Evolutionary conservation across 345 rosid species (phyloP).

Genomic region (Corymbia maculata): DNA sequence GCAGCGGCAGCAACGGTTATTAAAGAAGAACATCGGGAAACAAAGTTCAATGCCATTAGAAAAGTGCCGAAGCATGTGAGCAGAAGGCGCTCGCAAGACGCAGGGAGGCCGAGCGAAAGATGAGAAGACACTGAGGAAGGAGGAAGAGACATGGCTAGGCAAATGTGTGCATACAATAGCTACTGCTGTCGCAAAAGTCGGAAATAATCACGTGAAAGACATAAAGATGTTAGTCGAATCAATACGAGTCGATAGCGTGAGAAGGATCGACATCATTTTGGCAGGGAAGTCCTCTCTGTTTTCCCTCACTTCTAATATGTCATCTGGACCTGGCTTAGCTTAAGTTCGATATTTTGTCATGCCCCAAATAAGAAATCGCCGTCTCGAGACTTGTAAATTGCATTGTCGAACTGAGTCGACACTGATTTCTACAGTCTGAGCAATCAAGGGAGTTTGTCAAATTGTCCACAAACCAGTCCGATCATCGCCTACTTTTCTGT

Average conservation of each 20-base stretch:
- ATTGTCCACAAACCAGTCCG: not conserved
- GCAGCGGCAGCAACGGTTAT: not conserved
- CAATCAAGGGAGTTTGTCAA: not conserved
- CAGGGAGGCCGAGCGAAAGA: not conserved
- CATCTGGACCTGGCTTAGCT: not conserved
- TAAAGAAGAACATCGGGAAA: not conserved
- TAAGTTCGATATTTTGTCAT: not conserved
- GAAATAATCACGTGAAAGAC: not conserved
- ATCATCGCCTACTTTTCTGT: too few species aligned
- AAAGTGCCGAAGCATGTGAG: not conserved
- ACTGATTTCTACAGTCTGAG: not conserved
- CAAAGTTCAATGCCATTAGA: not conserved
- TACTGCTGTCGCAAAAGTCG: not conserved
- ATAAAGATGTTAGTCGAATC: not conserved
- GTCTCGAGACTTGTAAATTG: not conserved
- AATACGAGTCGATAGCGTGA: not conserved
- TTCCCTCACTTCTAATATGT: not conserved
- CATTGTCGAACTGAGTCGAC: not conserved
- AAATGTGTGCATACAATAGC: not conserved
- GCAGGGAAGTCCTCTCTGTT: not conserved
- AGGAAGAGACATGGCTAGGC: not conserved
- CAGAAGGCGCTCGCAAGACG: not conserved
- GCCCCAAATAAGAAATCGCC: accelerated
- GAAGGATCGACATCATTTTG: not conserved
- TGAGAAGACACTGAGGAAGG: not conserved